Conservation (phyloP, 176 grass and related monocot species). For the Pharus latifolius region DNA sequence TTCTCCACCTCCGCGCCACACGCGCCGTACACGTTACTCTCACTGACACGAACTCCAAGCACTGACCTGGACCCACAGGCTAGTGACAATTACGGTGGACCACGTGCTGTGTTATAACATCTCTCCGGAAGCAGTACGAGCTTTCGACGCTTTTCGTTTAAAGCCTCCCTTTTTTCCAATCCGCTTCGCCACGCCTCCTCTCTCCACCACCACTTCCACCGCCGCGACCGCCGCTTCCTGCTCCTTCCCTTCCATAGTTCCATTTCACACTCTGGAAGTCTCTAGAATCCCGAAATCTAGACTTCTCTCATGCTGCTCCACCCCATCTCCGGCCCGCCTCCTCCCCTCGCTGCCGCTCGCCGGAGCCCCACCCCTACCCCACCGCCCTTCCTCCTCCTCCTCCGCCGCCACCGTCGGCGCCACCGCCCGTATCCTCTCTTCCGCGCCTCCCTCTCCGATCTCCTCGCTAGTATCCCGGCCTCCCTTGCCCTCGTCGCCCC, state of each 20-base stretch:
- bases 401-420: constrained; percentile 18
- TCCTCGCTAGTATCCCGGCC: constrained; percentile 38
- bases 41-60: not conserved
- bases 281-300: not conserved
- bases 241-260: too few species aligned
- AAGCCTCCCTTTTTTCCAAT: not conserved
- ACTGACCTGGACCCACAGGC: not conserved
- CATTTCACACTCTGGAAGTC: not conserved
- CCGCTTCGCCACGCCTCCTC: constrained; percentile 13
- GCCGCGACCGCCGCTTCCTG: not conserved
- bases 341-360: not conserved
- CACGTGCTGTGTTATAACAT: not conserved
- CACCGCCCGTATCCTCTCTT: not conserved
- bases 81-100: not conserved
- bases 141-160: not conserved
- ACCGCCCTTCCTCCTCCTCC: constrained; percentile 3
- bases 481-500: constrained; percentile 53
- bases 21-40: not conserved
- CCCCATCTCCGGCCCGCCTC: not conserved
- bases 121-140: too few species aligned
- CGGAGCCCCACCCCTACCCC: not conserved
- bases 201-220: constrained; percentile 22
- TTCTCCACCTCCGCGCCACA: not conserved
- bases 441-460: constrained; percentile 33
- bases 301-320: constrained; percentile 49